Conservation (phyloP, 495 filamentous ascomycete genomes). For the Penicillium tannophilum region DNA sequence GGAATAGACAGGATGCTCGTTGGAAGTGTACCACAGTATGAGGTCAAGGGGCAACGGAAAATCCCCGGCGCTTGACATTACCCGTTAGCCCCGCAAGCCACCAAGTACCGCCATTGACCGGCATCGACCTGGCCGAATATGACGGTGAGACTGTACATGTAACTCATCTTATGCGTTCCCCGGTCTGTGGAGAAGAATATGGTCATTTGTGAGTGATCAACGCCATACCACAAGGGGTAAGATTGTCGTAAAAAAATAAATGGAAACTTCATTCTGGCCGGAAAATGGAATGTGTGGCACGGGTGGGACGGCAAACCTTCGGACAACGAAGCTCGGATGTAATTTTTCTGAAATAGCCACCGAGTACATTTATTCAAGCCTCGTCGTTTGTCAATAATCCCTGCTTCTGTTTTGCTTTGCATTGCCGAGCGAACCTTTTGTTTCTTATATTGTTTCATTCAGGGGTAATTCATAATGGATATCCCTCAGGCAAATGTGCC, state of each 20-base stretch:
- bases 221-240: slow-evolving; percentile 8
- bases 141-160: background rate
- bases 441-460: background rate
- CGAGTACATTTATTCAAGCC: background rate
- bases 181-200: slow-evolving; percentile 16
- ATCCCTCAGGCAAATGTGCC: slow-evolving; percentile 28
- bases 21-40: background rate
- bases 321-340: slow-evolving; percentile 10
- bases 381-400: background rate
- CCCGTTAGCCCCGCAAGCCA: slow-evolving; percentile 14
- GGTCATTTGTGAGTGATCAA: slow-evolving; percentile 10
- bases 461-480: slow-evolving; percentile 20
- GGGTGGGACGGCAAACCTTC: slow-evolving; percentile 24
- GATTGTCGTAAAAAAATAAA: slow-evolving; percentile 9
- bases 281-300: slow-evolving; percentile 15
- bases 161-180: slow-evolving; percentile 10
- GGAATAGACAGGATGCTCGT: background rate
- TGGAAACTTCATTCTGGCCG: background rate
- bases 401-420: slow-evolving; percentile 1
- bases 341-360: slow-evolving; percentile 22
- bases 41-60: background rate
- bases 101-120: slow-evolving; percentile 1
- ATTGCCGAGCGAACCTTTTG: background rate
- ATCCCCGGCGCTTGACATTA: background rate
- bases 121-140: background rate